A percentile compares a stretch with the other conserved stretches of the same genome.
These are phyloP conservation scores for Zanthoxylum bungeanum DNA, from an alignment of 345 rosid species.

Conservation along the genomic window DNA sequence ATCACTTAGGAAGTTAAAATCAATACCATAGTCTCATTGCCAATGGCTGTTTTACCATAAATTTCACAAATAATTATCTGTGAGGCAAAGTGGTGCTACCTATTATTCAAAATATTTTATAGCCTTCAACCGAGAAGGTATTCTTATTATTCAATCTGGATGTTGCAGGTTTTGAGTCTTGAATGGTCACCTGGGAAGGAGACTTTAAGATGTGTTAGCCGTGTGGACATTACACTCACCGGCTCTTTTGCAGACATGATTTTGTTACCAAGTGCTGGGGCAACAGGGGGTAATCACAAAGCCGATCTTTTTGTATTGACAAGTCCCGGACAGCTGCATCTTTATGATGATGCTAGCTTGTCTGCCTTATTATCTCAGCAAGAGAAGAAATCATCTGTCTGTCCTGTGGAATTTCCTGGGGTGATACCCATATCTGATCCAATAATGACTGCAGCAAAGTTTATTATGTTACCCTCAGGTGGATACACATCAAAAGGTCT, in stretches of 20 bases:
- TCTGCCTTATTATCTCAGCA: slow-evolving; percentile 41
- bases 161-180: slow-evolving; percentile 55
- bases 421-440: slow-evolving; percentile 52
- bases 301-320: slow-evolving; percentile 53
- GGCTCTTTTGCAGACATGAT: slow-evolving; percentile 72
- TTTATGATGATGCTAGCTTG: slow-evolving; percentile 43
- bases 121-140: neutral
- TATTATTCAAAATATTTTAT: neutral
- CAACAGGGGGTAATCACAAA: slow-evolving; percentile 29
- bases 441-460: slow-evolving; percentile 40
- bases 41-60: neutral
- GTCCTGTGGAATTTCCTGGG: slow-evolving; percentile 39
- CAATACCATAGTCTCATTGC: neutral
- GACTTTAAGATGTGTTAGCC: slow-evolving; percentile 48
- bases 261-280: slow-evolving; percentile 46
- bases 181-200: slow-evolving; percentile 66
- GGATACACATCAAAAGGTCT: slow-evolving; percentile 39
- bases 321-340: slow-evolving; percentile 64
- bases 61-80: neutral
- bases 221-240: slow-evolving; percentile 48
- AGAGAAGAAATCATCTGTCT: slow-evolving; percentile 39
- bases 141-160: slow-evolving; percentile 7
- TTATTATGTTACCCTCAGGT: slow-evolving; percentile 28
- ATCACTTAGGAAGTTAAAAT: neutral
- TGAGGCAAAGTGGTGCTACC: neutral